Percentiles rank a stretch among this genome's conserved stretches.
These are phyloP conservation scores for Aureobasidium lini DNA, from an alignment of 2,329 filamentous ascomycete genomes.

Conservation along the genomic window DNA sequence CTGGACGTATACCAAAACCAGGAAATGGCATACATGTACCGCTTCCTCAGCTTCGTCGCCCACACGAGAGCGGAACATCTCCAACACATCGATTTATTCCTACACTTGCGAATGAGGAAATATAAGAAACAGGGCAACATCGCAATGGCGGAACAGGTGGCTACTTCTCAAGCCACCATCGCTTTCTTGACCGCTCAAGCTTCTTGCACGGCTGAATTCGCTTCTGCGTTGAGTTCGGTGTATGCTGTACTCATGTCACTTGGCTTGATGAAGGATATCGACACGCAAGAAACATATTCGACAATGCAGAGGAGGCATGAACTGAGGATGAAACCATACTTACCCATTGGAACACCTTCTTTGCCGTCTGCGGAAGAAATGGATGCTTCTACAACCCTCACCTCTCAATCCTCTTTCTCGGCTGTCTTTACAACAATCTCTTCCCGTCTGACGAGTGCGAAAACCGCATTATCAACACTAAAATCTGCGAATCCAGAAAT, in stretches of 20 bases:
- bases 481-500: conserved; percentile 31
- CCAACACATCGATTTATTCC: conserved; percentile 64
- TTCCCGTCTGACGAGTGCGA: conserved; percentile 26
- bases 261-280: conserved; percentile 36
- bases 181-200: conserved; percentile 24
- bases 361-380: conserved; percentile 60
- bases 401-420: not conserved
- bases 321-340: conserved; percentile 79
- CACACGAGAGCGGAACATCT: conserved; percentile 29
- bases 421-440: conserved; percentile 20
- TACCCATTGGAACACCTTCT: conserved; percentile 58
- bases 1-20: conserved; percentile 81
- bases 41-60: conserved; percentile 17
- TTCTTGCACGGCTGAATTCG: not conserved
- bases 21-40: conserved; percentile 80
- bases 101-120: conserved; percentile 30
- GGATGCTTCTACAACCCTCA: conserved; percentile 21
- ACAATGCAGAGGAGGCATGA: conserved; percentile 65
- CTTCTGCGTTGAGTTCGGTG: conserved; percentile 31
- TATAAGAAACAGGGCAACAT: conserved; percentile 25
- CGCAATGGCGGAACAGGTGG: conserved; percentile 18
- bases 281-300: conserved; percentile 55
- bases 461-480: conserved; percentile 27
- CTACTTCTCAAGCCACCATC: conserved; percentile 20
- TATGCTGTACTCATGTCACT: conserved; percentile 61